Conservation (phyloP, 78 protist species). For the Monosiga brevicollis region DNA sequence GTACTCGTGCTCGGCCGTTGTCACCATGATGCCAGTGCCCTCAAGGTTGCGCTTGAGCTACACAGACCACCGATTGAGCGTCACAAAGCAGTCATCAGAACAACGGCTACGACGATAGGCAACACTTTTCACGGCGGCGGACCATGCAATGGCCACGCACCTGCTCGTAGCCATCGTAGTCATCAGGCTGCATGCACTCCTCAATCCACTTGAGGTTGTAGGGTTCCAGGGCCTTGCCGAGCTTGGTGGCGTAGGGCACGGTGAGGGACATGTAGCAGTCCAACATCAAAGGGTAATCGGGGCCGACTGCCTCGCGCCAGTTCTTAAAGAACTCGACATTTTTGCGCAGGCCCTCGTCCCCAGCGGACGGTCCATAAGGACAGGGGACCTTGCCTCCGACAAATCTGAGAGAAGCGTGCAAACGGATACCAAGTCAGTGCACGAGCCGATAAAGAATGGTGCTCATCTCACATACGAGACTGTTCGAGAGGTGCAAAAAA, state of each 20-base stretch:
- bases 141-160: no score
- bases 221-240: conserved; percentile 13
- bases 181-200: conserved; percentile 21
- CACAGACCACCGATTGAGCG: no score
- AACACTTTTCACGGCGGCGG: no score
- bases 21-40: conserved; percentile 4
- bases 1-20: conserved; percentile 51
- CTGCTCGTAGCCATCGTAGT: conserved; percentile 34
- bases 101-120: no score
- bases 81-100: no score
- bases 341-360: conserved; percentile 21
- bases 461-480: no score
- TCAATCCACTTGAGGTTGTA: conserved; percentile 36
- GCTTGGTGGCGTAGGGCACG: conserved; percentile 35
- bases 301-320: conserved; percentile 15
- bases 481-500: no score
- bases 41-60: neutral
- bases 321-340: conserved; percentile 15
- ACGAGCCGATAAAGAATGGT: no score
- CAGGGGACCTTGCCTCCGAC: conserved; percentile 41
- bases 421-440: no score
- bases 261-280: conserved; percentile 57
- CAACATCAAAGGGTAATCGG: conserved; percentile 36
- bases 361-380: conserved; percentile 48
- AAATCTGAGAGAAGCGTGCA: conserved; percentile 2